phyloP scores from a whole-genome alignment of 2,329 filamentous ascomycete species.

The Fusarium fujikuroi region DNA sequence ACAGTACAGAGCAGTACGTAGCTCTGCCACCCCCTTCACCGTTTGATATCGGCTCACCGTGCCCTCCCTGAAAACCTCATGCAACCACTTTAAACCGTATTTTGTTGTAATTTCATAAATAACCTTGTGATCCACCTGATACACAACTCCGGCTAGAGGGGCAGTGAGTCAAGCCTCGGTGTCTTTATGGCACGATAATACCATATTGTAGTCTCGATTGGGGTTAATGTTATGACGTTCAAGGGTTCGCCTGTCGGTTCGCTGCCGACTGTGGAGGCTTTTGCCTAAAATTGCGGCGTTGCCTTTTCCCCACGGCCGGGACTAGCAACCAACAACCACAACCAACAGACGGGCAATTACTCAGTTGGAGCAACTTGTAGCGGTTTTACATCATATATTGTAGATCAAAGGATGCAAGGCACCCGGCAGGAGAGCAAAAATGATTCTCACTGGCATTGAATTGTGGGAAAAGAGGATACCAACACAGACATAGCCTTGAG shows the following conservation, averaged over 20 bases:
- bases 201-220: neutral
- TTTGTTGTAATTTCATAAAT: neutral
- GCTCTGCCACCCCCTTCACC: conserved; percentile 20
- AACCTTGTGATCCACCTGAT: neutral
- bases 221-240: conserved; percentile 10
- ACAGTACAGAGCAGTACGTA: neutral
- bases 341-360: neutral
- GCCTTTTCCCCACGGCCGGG: conserved; percentile 12
- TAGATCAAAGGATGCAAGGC: conserved; percentile 34
- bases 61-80: conserved; percentile 14
- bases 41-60: conserved; percentile 17
- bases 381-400: conserved; percentile 1
- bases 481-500: neutral
- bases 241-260: conserved; percentile 16
- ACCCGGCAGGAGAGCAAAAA: conserved; percentile 1
- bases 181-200: conserved; percentile 6
- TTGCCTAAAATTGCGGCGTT: conserved; percentile 39
- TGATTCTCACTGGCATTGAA: neutral
- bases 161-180: conserved; percentile 20
- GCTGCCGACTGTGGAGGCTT: conserved; percentile 34
- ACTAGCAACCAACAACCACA: conserved; percentile 19
- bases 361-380: neutral
- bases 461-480: neutral
- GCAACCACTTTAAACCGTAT: conserved; percentile 34
- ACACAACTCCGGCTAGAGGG: conserved; percentile 9